A percentile compares a stretch with the other conserved stretches of the same genome.
Evolutionary conservation across 2,329 filamentous ascomycete genomes (phyloP).

Genomic region (Aspergillus calidoustus): DNA sequence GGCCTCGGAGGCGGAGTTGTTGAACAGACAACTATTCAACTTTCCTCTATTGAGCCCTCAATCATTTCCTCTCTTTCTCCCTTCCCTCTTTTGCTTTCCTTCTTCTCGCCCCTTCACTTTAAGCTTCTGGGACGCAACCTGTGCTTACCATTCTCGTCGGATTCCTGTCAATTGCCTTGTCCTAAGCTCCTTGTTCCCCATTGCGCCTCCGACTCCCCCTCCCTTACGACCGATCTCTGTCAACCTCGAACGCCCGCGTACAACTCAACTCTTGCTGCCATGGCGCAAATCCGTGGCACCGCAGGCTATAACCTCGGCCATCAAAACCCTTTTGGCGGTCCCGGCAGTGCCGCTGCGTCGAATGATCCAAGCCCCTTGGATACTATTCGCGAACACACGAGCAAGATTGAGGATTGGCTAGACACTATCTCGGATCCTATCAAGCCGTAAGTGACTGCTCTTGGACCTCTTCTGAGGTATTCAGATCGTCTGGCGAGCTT

Average conservation of each 20-base stretch:
- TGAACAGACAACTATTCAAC: constrained; percentile 17
- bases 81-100: constrained; percentile 3
- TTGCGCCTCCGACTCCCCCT: constrained; percentile 8
- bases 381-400: constrained; percentile 89
- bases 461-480: neutral
- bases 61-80: constrained; percentile 13
- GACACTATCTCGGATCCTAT: constrained; percentile 87
- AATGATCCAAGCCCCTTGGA: constrained; percentile 80
- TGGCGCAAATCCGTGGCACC: constrained; percentile 65
- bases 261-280: constrained; percentile 30
- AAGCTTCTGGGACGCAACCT: neutral
- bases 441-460: constrained; percentile 75
- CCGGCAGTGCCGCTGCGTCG: constrained; percentile 61
- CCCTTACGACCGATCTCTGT: neutral
- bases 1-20: constrained; percentile 18
- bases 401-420: constrained; percentile 95
- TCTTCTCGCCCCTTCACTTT: neutral
- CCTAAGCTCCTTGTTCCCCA: constrained; percentile 11
- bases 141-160: constrained; percentile 11
- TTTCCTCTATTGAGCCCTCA: constrained; percentile 11
- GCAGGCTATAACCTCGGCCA: constrained; percentile 83
- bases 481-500: neutral
- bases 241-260: neutral
- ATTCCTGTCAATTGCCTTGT: constrained; percentile 14
- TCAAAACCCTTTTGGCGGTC: constrained; percentile 71